Evolutionary conservation across 352 stramenopile species (phyloP), one percentile per base, ranked within the genome.

Genomic region (Pythium dissimile): DNA sequence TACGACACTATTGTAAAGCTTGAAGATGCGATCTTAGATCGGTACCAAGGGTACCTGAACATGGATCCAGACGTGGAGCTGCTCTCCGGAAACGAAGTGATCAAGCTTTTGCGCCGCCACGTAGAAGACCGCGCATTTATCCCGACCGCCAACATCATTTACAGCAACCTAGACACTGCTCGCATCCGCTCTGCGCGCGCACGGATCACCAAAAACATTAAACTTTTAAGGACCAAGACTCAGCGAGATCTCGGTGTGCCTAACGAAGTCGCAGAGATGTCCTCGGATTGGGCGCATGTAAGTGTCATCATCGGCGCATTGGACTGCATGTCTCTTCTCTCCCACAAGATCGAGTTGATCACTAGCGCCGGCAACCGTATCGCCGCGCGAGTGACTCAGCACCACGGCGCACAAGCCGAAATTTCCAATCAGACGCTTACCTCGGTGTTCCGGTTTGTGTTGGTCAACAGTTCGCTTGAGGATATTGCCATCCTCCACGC

Each of bases 111-210:
- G 55, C 84, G 82, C 24, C 73, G 82, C 24, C 65, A 89, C 43
- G 71, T 94, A 3, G 86, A 95, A 63, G 86, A 95, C 28, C 82
- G 84, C 18, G 75, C 91, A 24, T 95, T 94, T 45, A 67, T 90
- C 41, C 66, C 69, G 15, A 54, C 89, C 23, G 79, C 86, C 46
- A 48, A 61, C 1, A 48, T 72, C 8, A 75, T 75, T 2, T 92
- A 94, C 52, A 64, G 71, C 15, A 84, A 70, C 8, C 28, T 90
- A 31, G 74, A 89, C 34, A 84, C 67, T 0, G 30, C 64, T 5
- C 54, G 67, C 6, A 43, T 86, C 3, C 79, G 78, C 3, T 28
- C 48, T 21, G 59, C 65, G 20, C 75, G 77, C 28, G 61, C 56
- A 15, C 59, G 62, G 0, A 65, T 75, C 27, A 59, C 62, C 26